A percentile compares a stretch with the other conserved stretches of the same genome.
Evolutionary conservation across 192 early-diverging fungal genomes (phyloP).

Genomic region (Rhizophlyctis rosea): DNA sequence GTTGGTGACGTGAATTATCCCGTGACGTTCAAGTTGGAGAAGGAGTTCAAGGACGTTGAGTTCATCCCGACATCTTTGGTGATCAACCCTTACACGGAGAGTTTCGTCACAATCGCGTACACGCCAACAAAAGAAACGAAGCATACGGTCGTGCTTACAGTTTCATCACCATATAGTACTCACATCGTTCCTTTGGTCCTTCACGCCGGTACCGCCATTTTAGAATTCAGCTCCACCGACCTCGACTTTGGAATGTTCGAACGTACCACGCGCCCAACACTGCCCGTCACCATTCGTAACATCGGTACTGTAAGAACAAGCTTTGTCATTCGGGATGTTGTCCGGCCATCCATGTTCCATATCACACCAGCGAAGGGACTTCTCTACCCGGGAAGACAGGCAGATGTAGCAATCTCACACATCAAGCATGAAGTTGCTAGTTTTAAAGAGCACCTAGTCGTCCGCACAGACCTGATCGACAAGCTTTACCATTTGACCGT

Average conservation of each 20-base stretch:
- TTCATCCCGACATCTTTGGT: slow-evolving; percentile 52
- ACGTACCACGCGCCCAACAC: slow-evolving; percentile 39
- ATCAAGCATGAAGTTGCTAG: slow-evolving; percentile 47
- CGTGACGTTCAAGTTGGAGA: slow-evolving; percentile 54
- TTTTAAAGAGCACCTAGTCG: slow-evolving; percentile 47
- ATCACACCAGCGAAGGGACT: slow-evolving; percentile 46
- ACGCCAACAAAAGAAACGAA: slow-evolving; percentile 50
- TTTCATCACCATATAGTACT: slow-evolving; percentile 56
- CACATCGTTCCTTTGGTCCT: slow-evolving; percentile 57
- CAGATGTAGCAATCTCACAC: slow-evolving; percentile 48
- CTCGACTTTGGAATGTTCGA: slow-evolving; percentile 70
- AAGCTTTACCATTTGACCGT: slow-evolving; percentile 47
- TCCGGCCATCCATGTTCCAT: slow-evolving; percentile 51
- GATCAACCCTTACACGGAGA: slow-evolving; percentile 57
- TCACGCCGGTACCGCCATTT: slow-evolving; percentile 50
- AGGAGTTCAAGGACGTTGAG: slow-evolving; percentile 49
- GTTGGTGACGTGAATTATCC: slow-evolving; percentile 70
- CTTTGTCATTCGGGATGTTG: slow-evolving; percentile 44
- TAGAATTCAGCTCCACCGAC: slow-evolving; percentile 46
- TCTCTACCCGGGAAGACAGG: slow-evolving; percentile 38
- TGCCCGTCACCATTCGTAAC: slow-evolving; percentile 46
- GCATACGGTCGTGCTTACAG: slow-evolving; percentile 41
- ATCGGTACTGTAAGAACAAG: slow-evolving; percentile 55
- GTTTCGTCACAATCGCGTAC: slow-evolving; percentile 47
- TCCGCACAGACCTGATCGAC: slow-evolving; percentile 56